Conservation (phyloP, 2,329 filamentous ascomycete species). For the Knufia petricola region DNA sequence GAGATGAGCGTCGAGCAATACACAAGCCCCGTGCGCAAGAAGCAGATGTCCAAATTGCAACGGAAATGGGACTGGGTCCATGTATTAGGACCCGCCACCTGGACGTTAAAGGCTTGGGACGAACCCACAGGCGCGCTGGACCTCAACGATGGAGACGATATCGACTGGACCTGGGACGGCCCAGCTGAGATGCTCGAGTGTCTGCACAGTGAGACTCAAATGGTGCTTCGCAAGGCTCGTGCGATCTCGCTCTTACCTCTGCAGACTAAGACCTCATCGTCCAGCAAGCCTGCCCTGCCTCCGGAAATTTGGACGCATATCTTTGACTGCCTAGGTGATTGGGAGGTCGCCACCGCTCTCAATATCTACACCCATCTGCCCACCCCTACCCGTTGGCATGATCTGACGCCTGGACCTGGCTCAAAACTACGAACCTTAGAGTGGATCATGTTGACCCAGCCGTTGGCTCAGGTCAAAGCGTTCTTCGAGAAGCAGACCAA, state of each 20-base stretch:
- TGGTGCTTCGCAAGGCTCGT: conserved; percentile 14
- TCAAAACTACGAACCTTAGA: conserved; percentile 70
- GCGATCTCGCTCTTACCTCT: conserved; percentile 18
- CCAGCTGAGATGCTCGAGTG: conserved; percentile 21
- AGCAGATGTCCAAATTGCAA: conserved; percentile 73
- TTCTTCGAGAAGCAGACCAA: conserved; percentile 60
- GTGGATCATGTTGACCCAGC: conserved; percentile 69
- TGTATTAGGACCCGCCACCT: conserved; percentile 70
- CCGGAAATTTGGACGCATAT: conserved; percentile 85
- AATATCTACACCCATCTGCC: conserved; percentile 70
- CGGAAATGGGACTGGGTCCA: conserved; percentile 81
- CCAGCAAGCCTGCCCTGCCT: conserved; percentile 46
- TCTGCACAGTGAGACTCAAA: conserved; percentile 20
- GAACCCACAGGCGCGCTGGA: conserved; percentile 28
- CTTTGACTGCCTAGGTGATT: conserved; percentile 74
- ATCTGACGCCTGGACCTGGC: conserved; percentile 53
- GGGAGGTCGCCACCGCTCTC: conserved; percentile 77
- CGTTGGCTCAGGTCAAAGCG: conserved; percentile 59
- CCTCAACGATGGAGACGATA: conserved; percentile 18
- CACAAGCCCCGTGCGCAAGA: conserved; percentile 81
- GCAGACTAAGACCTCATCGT: conserved; percentile 24
- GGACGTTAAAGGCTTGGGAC: conserved; percentile 54
- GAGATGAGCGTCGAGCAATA: conserved; percentile 85
- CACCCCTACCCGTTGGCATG: conserved; percentile 63
- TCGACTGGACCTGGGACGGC: conserved; percentile 25